Evolutionary conservation across 148 eudicot species (phyloP), one percentile per base, ranked within the genome.

Genomic region (Rhododendron williamsianum): DNA sequence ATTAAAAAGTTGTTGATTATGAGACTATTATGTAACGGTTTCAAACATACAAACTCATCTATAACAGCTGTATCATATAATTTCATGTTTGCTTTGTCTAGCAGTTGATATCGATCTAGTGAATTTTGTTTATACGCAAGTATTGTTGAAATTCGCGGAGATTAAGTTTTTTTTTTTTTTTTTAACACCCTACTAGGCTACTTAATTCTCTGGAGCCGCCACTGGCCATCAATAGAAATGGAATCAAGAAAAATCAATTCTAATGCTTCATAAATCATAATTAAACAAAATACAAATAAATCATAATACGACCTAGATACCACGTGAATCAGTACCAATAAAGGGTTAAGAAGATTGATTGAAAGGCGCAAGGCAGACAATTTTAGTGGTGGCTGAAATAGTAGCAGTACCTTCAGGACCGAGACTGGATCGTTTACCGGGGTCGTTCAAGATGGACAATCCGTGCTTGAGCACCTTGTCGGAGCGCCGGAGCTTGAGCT

Each of bases 401-500:
- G 6, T 72, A 1, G 21, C 23, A 4, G 27, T 86, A 96, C 99
- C 98, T 83, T 95, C 97, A 71, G 95, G 90, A 51, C 93, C 96
- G 78, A 96, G 90, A 81, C 87, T 84, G 87, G 99, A 95, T 94
- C 98, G 91, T 87, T 93, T 91, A 33, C 85, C 92, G 84, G 98
- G 83, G 83, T 93, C 93, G 63, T 94, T 96, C 83, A 96, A 89
- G 84, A 95, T 89, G 10, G 92, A 69, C 36, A 91, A 87, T 11
- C 99, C 99, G 78, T 92, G 90, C 91, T 96, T 95, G 41, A 96
- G 80, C 67, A 96, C 99, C 81, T 88, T 91, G 83, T 91, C 93
- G 82, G 99, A 92, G 35, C 98, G 92, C 45, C 99, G 91, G 67
- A 94, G 87, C 91, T 96, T 95, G 91, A 95, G 98, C 90, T 96